A percentile compares a stretch with the other conserved stretches of the same genome.
These are phyloP conservation scores for Adansonia madagascariensis DNA, from an alignment of 441 rosid species.

Conservation along the genomic window DNA sequence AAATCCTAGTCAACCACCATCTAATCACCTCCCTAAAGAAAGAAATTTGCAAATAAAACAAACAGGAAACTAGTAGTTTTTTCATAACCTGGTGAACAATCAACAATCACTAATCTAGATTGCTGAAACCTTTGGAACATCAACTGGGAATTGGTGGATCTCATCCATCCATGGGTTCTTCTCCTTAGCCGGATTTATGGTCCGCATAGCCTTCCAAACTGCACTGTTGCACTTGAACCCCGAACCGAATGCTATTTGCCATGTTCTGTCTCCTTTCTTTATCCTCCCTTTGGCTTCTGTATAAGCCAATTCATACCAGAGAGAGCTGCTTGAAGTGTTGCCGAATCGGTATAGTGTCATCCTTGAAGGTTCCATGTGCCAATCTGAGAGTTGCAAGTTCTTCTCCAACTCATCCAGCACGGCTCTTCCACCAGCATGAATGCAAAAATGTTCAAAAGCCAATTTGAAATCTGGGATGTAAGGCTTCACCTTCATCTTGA, in stretches of 20 bases:
- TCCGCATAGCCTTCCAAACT: constrained; percentile 17
- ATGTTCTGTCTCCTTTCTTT: too few relatives aligned
- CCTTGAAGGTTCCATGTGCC: constrained; percentile 43
- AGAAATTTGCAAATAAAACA: neutral
- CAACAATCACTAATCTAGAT: constrained; percentile 6
- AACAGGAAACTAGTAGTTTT: too few relatives aligned
- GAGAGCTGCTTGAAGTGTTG: too few relatives aligned
- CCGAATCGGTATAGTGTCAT: constrained; percentile 33
- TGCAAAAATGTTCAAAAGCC: constrained; percentile 44
- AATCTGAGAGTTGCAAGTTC: constrained; percentile 39
- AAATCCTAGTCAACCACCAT: neutral
- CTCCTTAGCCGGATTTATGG: constrained; percentile 14
- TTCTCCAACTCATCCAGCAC: constrained; percentile 30
- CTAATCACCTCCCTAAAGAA: neutral
- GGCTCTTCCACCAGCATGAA: constrained; percentile 28
- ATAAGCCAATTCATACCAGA: too few relatives aligned
- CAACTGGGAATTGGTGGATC: constrained; percentile 16
- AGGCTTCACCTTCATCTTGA: constrained; percentile 40
- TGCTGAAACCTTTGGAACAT: constrained; percentile 21
- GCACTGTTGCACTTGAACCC: constrained; percentile 33
- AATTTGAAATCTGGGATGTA: constrained; percentile 41
- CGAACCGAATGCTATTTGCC: constrained; percentile 6
- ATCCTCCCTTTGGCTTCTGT: too few relatives aligned
- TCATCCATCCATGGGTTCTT: constrained; percentile 24
- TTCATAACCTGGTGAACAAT: neutral